phyloP scores from a whole-genome alignment of 2,329 filamentous ascomycete species.

The Aphanoascus verrucosus region DNA sequence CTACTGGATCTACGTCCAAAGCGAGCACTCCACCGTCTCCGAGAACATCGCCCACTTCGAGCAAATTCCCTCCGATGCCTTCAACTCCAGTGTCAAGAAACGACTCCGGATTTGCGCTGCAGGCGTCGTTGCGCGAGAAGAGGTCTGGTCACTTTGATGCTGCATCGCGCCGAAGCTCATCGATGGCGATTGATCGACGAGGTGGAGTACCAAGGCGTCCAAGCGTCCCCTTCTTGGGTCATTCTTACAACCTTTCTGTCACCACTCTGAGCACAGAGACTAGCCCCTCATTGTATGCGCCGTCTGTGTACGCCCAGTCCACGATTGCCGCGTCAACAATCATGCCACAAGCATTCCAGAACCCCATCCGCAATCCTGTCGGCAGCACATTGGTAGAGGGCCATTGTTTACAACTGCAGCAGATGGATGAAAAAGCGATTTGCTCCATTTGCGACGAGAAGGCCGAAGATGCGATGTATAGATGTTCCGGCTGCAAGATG shows the following conservation, averaged over 20 bases:
- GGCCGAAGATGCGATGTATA: conserved; percentile 48
- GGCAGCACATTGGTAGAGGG: conserved; percentile 37
- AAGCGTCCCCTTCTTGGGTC: conserved; percentile 61
- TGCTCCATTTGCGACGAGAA: conserved; percentile 45
- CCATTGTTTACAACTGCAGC: conserved; percentile 39
- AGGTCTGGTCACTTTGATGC: conserved; percentile 85
- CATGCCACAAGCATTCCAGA: conserved; percentile 34
- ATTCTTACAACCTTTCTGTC: conserved; percentile 41
- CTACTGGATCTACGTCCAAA: conserved; percentile 53
- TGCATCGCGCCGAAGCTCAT: conserved; percentile 76
- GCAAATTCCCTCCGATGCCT: conserved; percentile 64
- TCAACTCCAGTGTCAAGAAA: conserved; percentile 73
- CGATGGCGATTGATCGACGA: conserved; percentile 68
- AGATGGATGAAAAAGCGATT: conserved; percentile 33
- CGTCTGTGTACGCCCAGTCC: conserved; percentile 42
- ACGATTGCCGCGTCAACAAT: conserved; percentile 43
- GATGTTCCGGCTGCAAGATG: conserved; percentile 39
- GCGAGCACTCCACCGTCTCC: conserved; percentile 48
- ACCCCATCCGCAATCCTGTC: conserved; percentile 19
- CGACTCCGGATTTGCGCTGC: conserved; percentile 81
- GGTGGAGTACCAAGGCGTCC: conserved; percentile 46
- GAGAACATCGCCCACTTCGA: conserved; percentile 53
- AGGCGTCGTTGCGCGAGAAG: conserved; percentile 82
- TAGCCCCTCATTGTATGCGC: conserved; percentile 30
- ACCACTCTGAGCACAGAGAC: conserved; percentile 34